Percentiles rank a stretch among this genome's conserved stretches.
These are phyloP conservation scores for Amphicarpaea edgeworthii DNA, from an alignment of 306 rosid species.

Conservation along the genomic window DNA sequence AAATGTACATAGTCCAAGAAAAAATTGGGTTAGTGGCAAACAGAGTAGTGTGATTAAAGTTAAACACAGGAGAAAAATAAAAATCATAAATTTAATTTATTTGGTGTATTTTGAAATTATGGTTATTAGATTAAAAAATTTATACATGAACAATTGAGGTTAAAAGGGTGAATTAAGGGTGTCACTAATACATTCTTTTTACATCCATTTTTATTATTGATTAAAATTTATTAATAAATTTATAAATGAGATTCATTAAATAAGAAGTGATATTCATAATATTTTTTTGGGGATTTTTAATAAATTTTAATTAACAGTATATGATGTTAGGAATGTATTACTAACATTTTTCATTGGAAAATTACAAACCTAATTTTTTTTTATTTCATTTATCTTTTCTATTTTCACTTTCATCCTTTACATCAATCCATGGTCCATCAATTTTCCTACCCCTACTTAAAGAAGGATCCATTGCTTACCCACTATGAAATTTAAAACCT, in stretches of 20 bases:
- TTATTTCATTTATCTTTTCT: background rate
- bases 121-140: background rate
- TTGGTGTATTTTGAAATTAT: background rate
- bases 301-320: no score
- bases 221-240: background rate
- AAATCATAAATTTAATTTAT: background rate
- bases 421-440: fast-evolving
- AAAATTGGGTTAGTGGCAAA: background rate
- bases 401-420: background rate
- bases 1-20: background rate
- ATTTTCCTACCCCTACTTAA: background rate
- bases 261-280: background rate
- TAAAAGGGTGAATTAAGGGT: background rate
- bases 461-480: background rate
- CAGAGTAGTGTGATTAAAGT: background rate
- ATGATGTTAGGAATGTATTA: no score
- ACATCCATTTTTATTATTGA: background rate
- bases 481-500: background rate
- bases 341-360: no score
- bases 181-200: background rate
- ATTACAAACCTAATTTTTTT: background rate
- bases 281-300: no score
- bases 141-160: background rate
- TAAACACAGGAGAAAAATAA: background rate
- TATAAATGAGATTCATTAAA: background rate